Conservation (phyloP, 1,284 basidiomycete species). For the Wallemia mellicola region DNA sequence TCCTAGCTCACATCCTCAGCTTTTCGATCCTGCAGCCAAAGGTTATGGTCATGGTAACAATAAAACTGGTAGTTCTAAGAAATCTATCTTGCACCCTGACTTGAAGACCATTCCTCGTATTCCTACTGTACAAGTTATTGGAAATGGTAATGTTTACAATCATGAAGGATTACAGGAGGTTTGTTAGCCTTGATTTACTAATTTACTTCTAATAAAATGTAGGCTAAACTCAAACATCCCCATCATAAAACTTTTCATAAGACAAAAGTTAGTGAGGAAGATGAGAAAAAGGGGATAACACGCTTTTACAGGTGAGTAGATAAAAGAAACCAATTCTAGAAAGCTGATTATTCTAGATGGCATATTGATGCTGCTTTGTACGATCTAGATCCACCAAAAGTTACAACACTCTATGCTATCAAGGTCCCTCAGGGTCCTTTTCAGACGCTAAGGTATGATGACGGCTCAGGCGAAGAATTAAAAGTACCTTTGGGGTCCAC, state of each 20-base stretch:
- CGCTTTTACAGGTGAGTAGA: constrained; percentile 56
- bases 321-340: neutral
- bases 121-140: constrained; percentile 37
- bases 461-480: constrained; percentile 56
- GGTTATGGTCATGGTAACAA: constrained; percentile 58
- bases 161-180: constrained; percentile 46
- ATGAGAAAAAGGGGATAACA: constrained; percentile 41
- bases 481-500: constrained; percentile 60
- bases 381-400: constrained; percentile 52
- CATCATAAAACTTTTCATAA: constrained; percentile 73
- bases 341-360: constrained; percentile 8
- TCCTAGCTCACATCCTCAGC: constrained; percentile 16
- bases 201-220: constrained; percentile 1
- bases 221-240: constrained; percentile 32
- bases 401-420: constrained; percentile 62
- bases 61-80: constrained; percentile 35
- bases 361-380: constrained; percentile 84
- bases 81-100: constrained; percentile 51
- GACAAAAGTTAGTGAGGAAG: constrained; percentile 33
- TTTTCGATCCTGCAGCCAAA: constrained; percentile 39
- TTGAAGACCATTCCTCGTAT: constrained; percentile 59
- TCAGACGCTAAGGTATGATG: constrained; percentile 55
- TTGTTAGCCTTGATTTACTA: constrained; percentile 4
- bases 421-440: constrained; percentile 33
- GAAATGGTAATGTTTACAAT: constrained; percentile 34